Evolutionary conservation across 2,329 filamentous ascomycete species (phyloP), one percentile per base, ranked within the genome.

Genomic region (Cladophialophora exuberans): DNA sequence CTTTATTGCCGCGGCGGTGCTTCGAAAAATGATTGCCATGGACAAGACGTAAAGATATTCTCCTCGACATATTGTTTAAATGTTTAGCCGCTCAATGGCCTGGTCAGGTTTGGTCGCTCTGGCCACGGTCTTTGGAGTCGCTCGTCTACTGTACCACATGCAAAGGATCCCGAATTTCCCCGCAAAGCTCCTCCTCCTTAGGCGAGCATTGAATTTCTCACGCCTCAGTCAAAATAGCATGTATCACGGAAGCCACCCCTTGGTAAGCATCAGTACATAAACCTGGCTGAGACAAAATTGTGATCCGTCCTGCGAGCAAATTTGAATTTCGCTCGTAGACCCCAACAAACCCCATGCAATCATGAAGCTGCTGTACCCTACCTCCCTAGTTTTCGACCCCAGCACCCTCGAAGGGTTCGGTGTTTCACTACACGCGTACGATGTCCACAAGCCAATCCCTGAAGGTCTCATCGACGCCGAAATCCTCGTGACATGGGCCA

Each of bases 321-420:
- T n/a, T n/a, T n/a, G n/a, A n/a, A n/a, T n/a, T n/a, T n/a, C n/a
- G n/a, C 4, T 23, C 38, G 10, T 18, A 7, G 2, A 25, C 7
- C 17, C 20, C 13, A 7, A 13, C 23, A 7, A 10, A 2, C 15
- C 13, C 13, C 11, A n/a, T 30, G 20, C 26, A 54, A 33, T 20
- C 23, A 59, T 59, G 82, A 86, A 86, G 74, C 81, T 86, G 62
- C 82, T 86, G 59, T 86, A 86, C 72, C 83, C 83, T 46, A 85
- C 80, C 54, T 85, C 83, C 3, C 76, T 86, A 58, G 74, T 73
- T 51, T 77, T 86, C 67, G 77, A 86, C 72, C 64, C 78, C 55
- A 59, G 75, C 57, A 74, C 72, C 65, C 75, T 86, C 57, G 70
- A 84, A 62, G 83, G 82, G 64, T 85, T 83, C 74, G 74, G 53